phyloP scores from a whole-genome alignment of 208 protist genomes.

The Paratrypanosoma confusum region DNA sequence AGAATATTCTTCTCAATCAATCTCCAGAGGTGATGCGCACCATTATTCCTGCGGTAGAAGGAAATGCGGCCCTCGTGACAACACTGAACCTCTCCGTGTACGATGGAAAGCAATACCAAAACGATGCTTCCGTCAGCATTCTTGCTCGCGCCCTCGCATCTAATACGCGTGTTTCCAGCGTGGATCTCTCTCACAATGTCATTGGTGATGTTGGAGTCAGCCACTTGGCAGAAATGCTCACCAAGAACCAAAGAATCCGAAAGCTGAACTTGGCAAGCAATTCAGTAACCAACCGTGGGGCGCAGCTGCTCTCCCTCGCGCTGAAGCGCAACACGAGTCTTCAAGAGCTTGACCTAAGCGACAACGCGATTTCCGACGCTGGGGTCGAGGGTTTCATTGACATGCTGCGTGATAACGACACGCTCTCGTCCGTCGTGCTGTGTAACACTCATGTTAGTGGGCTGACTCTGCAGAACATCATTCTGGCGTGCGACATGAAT shows the following conservation, averaged over 20 bases:
- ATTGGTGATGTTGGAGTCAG: constrained; percentile 61
- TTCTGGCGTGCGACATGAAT: constrained; percentile 56
- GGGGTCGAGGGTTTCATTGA: constrained; percentile 32
- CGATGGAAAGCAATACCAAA: constrained; percentile 24
- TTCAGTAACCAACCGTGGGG: constrained; percentile 66
- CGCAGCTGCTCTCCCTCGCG: constrained; percentile 44
- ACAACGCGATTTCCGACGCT: constrained; percentile 50
- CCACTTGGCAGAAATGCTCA: constrained; percentile 57
- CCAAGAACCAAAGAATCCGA: constrained; percentile 35
- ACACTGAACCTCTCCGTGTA: constrained; percentile 51
- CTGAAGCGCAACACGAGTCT: constrained; percentile 58
- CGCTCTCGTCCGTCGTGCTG: constrained; percentile 26
- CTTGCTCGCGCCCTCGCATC: constrained; percentile 47
- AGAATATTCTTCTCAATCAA: constrained; percentile 57
- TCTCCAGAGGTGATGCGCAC: constrained; percentile 45
- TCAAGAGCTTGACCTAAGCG: constrained; percentile 41
- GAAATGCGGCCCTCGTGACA: constrained; percentile 25
- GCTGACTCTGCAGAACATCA: constrained; percentile 24
- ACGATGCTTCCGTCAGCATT: constrained; percentile 57
- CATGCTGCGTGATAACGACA: constrained; percentile 57
- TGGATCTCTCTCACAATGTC: constrained; percentile 75
- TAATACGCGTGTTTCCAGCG: constrained; percentile 39
- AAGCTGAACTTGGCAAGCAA: constrained; percentile 52
- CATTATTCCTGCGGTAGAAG: constrained; percentile 45
- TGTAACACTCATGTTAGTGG: constrained; percentile 37